Conservation (phyloP, 192 early-diverging fungal species). For the Fimicolochytrium jonesii region DNA sequence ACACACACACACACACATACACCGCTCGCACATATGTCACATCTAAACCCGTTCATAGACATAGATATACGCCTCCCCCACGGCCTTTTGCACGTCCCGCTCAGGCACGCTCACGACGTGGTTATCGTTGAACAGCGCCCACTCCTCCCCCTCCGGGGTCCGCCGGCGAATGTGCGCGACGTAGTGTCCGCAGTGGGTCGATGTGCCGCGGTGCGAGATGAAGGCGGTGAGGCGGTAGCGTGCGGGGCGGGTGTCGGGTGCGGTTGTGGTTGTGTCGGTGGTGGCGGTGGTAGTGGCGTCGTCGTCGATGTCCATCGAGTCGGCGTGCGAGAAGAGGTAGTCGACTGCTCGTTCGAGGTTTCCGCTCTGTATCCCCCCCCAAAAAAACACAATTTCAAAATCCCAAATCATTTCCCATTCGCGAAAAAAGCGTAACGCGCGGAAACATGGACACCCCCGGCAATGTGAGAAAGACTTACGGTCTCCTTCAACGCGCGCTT, state of each 20-base stretch:
- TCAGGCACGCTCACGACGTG: constrained; percentile 78
- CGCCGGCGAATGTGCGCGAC: constrained; percentile 74
- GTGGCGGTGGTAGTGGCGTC: neutral
- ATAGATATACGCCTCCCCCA: constrained; percentile 46
- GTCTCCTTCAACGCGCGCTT: constrained; percentile 79
- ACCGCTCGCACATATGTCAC: no score
- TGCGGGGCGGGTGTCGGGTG: constrained; percentile 23
- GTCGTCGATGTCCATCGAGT: constrained; percentile 30
- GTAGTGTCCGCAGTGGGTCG: constrained; percentile 95
- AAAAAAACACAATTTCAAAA: neutral
- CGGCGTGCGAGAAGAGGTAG: constrained; percentile 88
- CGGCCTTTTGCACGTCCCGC: constrained; percentile 35
- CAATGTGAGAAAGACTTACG: constrained; percentile 40
- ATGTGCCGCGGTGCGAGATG: constrained; percentile 94
- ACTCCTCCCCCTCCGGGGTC: no score
- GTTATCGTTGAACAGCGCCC: constrained; percentile 95
- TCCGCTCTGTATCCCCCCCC: no score
- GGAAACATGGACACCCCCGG: neutral
- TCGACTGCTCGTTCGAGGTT: constrained; percentile 90
- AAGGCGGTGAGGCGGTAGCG: constrained; percentile 71
- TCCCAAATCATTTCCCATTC: neutral
- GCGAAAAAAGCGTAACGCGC: neutral
- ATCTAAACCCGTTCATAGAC: constrained; percentile 27
- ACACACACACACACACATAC: no score
- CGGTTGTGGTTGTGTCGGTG: neutral